Evolutionary conservation across 345 rosid genomes (phyloP), one percentile per base, ranked within the genome.

Genomic region (Eucalyptus shirleyi): DNA sequence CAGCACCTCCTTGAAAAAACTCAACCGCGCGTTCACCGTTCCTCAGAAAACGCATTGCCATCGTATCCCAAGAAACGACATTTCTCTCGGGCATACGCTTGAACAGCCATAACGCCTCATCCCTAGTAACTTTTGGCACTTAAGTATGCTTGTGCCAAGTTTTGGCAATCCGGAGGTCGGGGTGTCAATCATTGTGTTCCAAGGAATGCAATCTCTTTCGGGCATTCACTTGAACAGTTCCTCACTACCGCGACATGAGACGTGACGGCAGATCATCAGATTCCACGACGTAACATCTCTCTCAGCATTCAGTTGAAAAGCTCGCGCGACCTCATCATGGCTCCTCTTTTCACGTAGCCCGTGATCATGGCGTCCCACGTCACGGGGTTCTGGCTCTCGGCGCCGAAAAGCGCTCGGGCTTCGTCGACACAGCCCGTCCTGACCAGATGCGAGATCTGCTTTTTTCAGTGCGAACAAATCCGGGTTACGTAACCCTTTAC

Each of bases 311-410:
- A 72, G 17, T 93, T 94, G 89, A 94, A 95, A 91, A 95, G 88
- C 26, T 94, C 60, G 21, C 95, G 85, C 53, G 96, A 95, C 50
- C 90, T 92, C 13, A 86, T 50, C 59, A 95, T 88, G 83, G 93
- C 93, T 88, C 91, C 88, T 17, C 94, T 90, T 65, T 91, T 95
- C 7, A 91, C 95, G 40, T 95, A 94, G 8, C 98, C 95, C 11
- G 91, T 92, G 1, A 96, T 92, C 94, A 96, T 94, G 28, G 96
- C 88, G 85, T 95, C 96, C 98, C 98, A 96, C 8, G 98, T 93
- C 23, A 94, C 95, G 0, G 91, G 93, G 89, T 94, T 94, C 50
- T 88, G 93, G 23, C 34, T 56, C 34, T 86, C 65, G 51, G 88
- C 81, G 34, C 93, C 96, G 28, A 96, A 96, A 14, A 92, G 69